A percentile compares a stretch with the other conserved stretches of the same genome.
phyloP scores from a whole-genome alignment of 129 eudicot species.

The Cynara cardunculus region DNA sequence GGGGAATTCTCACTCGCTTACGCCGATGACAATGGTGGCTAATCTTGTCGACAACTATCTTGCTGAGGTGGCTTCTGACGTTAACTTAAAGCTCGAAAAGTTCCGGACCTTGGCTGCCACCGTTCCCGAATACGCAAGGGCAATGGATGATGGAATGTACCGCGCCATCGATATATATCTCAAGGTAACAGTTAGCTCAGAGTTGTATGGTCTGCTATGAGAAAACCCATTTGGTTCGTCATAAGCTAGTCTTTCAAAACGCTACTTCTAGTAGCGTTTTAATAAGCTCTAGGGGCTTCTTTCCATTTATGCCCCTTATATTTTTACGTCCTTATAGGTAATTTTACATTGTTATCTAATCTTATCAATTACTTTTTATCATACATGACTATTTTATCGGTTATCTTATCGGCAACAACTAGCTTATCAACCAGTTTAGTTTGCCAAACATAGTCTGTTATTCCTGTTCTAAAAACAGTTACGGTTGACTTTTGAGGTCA shows the following conservation, averaged over 20 bases:
- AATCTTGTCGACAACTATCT: conserved; percentile 66
- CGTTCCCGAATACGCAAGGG: conserved; percentile 62
- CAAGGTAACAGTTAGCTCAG: conserved; percentile 43
- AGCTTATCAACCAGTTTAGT: too few relatives aligned
- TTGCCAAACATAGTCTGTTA: neutral
- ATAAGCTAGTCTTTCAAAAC: too few relatives aligned
- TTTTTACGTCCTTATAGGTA: neutral
- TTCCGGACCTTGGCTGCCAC: conserved; percentile 61
- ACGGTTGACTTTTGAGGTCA: conserved; percentile 14
- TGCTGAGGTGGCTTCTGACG: conserved; percentile 83
- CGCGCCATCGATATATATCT: conserved; percentile 72
- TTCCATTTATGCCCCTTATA: too few relatives aligned
- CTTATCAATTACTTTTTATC: neutral
- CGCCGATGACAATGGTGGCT: conserved; percentile 61
- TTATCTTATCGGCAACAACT: too few relatives aligned
- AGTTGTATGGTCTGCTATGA: neutral
- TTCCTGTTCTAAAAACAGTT: neutral
- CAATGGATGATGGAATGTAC: conserved; percentile 60
- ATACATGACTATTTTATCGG: too few relatives aligned
- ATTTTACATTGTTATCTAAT: neutral
- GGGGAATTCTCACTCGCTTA: conserved; percentile 38
- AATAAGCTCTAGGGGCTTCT: too few relatives aligned
- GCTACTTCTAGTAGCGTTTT: too few relatives aligned
- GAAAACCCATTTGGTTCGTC: too few relatives aligned
- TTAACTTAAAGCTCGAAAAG: conserved; percentile 52